A percentile compares a stretch with the other conserved stretches of the same genome.
Evolutionary conservation across 2,329 filamentous ascomycete species (phyloP).

Genomic region (Sporothrix luriei): DNA sequence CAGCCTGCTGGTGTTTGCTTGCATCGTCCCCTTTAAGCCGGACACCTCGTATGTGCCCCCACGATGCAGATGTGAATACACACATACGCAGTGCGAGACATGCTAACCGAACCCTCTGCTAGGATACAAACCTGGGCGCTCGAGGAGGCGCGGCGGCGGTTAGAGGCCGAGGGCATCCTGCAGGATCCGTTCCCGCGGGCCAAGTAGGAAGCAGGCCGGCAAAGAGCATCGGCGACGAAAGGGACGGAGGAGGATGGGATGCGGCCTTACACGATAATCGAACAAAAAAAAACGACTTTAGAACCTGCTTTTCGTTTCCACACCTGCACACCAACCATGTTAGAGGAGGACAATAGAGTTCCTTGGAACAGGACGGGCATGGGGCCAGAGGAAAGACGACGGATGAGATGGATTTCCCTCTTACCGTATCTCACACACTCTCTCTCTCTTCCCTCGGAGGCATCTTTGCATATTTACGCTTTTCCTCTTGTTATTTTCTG

Average conservation of each 20-base stretch:
- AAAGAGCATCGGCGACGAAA: neutral
- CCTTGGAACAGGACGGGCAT: conserved; percentile 18
- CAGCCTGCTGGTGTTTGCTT: conserved; percentile 68
- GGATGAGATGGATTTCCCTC: neutral
- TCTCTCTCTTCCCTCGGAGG: neutral
- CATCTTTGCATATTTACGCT: neutral
- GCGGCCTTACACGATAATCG: neutral
- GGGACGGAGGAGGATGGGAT: neutral
- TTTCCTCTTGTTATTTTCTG: neutral
- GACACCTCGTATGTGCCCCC: conserved; percentile 75
- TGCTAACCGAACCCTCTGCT: conserved; percentile 30
- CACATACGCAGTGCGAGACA: too few species aligned
- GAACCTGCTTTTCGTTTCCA: neutral
- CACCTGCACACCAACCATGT: neutral
- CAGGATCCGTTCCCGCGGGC: conserved; percentile 71
- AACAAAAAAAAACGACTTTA: conserved; percentile 20
- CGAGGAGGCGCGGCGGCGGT: conserved; percentile 89
- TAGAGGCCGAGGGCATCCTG: conserved; percentile 94
- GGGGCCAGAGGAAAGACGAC: neutral
- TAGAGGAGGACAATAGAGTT: conserved; percentile 20
- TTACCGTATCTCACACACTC: neutral
- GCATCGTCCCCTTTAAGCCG: conserved; percentile 94
- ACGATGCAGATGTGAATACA: too few species aligned
- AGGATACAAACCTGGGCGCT: conserved; percentile 99
- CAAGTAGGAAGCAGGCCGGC: conserved; percentile 45